Conservation (phyloP, 768 basidiomycete genomes). For the Hemileccinum impolitum region DNA sequence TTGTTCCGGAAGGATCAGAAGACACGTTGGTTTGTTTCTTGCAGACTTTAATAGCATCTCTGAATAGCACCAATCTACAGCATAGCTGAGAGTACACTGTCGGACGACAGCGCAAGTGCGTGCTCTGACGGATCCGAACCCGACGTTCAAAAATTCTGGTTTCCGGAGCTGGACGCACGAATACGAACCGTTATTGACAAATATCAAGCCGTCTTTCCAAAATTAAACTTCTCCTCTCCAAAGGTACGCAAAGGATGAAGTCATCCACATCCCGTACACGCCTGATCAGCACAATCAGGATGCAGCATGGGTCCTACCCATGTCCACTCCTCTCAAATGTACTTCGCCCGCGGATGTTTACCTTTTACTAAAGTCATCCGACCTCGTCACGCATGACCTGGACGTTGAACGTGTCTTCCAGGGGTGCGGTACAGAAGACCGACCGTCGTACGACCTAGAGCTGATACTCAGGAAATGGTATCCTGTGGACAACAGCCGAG, state of each 20-base stretch:
- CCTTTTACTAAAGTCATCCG: constrained; percentile 87
- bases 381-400: constrained; percentile 83
- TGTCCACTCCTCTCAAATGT: constrained; percentile 83
- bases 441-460: constrained; percentile 59
- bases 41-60: neutral
- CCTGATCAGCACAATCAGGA: constrained; percentile 51
- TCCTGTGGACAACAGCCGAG: constrained; percentile 75
- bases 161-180: constrained; percentile 75
- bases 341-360: constrained; percentile 88
- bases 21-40: constrained; percentile 50
- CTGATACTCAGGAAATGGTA: constrained; percentile 92
- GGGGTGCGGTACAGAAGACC: constrained; percentile 41
- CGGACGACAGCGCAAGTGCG: constrained; percentile 51
- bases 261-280: neutral
- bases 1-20: constrained; percentile 80
- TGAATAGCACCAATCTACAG: constrained; percentile 31
- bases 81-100: constrained; percentile 50
- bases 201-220: constrained; percentile 89
- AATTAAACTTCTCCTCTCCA: constrained; percentile 95
- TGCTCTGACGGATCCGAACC: constrained; percentile 35
- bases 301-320: constrained; percentile 85
- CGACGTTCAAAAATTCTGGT: constrained; percentile 48
- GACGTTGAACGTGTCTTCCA: constrained; percentile 60
- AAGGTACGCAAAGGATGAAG: constrained; percentile 47
- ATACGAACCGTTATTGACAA: constrained; percentile 63